Conservation (phyloP, 2,329 filamentous ascomycete genomes). For the Colletotrichum melonis region DNA sequence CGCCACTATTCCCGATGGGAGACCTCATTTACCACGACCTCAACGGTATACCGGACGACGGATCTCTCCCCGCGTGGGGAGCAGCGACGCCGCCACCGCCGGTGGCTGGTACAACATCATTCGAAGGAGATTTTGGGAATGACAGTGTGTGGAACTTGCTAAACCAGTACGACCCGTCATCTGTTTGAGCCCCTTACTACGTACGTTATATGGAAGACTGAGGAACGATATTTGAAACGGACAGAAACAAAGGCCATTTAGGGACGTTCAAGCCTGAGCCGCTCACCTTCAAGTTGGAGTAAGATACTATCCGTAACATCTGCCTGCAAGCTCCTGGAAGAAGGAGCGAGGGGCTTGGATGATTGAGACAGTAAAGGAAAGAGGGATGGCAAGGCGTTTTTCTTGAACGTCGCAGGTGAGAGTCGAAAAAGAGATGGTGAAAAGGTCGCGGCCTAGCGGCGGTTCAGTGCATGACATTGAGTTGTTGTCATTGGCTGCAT, state of each 20-base stretch:
- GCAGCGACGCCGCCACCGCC: slow-evolving; percentile 36
- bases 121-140: slow-evolving; percentile 65
- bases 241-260: slow-evolving; percentile 8
- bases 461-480: slow-evolving; percentile 22
- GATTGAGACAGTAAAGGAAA: slow-evolving; percentile 25
- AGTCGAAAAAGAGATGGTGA: neutral
- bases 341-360: neutral
- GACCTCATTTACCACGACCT: slow-evolving; percentile 69
- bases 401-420: neutral
- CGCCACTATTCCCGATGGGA: slow-evolving; percentile 67
- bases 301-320: neutral
- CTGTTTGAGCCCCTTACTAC: slow-evolving; percentile 11
- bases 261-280: neutral
- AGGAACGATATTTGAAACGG: slow-evolving; percentile 2
- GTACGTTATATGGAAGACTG: slow-evolving; percentile 4
- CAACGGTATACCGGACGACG: slow-evolving; percentile 51
- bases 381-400: neutral
- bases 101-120: slow-evolving; percentile 55
- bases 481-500: slow-evolving; percentile 14
- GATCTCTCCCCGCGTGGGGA: slow-evolving; percentile 39
- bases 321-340: neutral
- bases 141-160: slow-evolving; percentile 68
- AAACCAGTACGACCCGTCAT: slow-evolving; percentile 57
- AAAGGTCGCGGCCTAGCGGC: neutral
- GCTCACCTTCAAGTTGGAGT: neutral